Base-by-base conservation (phyloP, 2,329 filamentous ascomycete species). In the Aspergillus felis region DNA sequence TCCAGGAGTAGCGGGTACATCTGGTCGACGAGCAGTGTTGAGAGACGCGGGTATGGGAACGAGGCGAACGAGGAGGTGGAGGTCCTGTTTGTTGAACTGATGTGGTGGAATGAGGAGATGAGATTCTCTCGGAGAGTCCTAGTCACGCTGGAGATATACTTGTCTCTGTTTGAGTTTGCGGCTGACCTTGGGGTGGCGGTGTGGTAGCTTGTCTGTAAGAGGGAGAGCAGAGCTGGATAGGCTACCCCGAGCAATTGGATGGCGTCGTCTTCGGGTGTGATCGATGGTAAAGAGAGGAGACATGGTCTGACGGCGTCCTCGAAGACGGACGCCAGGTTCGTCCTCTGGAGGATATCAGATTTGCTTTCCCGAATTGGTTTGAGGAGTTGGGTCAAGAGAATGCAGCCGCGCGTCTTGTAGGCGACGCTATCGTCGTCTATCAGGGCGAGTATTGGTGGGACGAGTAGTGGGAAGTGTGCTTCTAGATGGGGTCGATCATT, bases 231-330 rank as follows among this genome's bases (percentile, higher is more conserved):
- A 1, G 87, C 86, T 7, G 82, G 79, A 62, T 92, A 95, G 0
- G 88, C 85, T 6, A 81, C 79, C 5, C 72, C 68, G 1, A 96
- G 81, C 3, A 97, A 76, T 1, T 69, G 66, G 1, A 89, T 68
- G 3, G 89, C 89, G 56, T 94, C 89, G 0, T 80, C 70, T 66
- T 90, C 88, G 0, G 89, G 86, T 0, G 91, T 96, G 46, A 96
- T 77, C 12, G 82, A 85, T 0, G 93, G 92, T 5, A 96, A 80
- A 65, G 86, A 90, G 7, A 88, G 81, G n/a, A 96, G 81, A 38
- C 87, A 85, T 0, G 91, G 89, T 17, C 66, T 70, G 35, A 80
- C 61, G 25, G 76, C 76, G 46, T 79, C 76, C 64, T 76, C 70
- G 58, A 79, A 79, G 54, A 79, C 77, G 2, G 76, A 76, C 27